A percentile compares a stretch with the other conserved stretches of the same genome.
Evolutionary conservation across 2,329 filamentous ascomycete species (phyloP).

Genomic region (Akanthomyces muscarius): DNA sequence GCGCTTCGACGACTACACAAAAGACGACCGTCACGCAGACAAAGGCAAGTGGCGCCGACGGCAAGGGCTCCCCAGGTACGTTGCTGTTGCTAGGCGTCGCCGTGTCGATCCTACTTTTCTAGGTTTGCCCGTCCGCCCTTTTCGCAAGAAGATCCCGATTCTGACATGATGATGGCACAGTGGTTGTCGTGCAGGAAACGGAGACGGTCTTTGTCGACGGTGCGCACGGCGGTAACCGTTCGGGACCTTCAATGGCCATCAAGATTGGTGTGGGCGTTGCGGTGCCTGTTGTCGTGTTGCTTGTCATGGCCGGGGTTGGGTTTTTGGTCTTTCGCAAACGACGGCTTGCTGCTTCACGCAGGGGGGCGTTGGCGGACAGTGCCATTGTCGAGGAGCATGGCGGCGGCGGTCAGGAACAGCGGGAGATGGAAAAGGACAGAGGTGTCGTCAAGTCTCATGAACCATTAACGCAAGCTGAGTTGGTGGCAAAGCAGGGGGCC

Average conservation of each 20-base stretch:
- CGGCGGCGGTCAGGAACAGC: not conserved
- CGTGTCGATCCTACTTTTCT: slow-evolving; percentile 4
- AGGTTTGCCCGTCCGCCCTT: slow-evolving; percentile 2
- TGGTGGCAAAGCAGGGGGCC: not conserved
- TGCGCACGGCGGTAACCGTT: not conserved
- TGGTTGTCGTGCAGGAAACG: slow-evolving; percentile 10
- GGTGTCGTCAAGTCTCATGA: not conserved
- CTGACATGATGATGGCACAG: not conserved
- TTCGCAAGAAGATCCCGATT: not conserved
- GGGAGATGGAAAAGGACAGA: not conserved
- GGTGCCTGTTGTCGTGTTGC: not conserved
- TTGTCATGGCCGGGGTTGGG: not conserved
- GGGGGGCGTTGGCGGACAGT: not conserved
- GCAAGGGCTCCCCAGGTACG: slow-evolving; percentile 26
- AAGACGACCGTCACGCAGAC: slow-evolving; percentile 26
- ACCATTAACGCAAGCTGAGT: not conserved
- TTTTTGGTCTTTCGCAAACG: slow-evolving; percentile 2
- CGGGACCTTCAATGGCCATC: not conserved
- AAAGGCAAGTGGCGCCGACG: slow-evolving; percentile 22
- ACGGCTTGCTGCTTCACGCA: not conserved
- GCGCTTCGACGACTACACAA: slow-evolving; percentile 22
- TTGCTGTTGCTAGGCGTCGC: slow-evolving; percentile 25
- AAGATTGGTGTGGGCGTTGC: slow-evolving; percentile 7
- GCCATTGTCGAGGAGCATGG: not conserved
- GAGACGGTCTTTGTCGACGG: slow-evolving; percentile 9